Evolutionary conservation across 106 monocot species (phyloP), one percentile per base, ranked within the genome.

Genomic region (Dioscorea dumetorum): DNA sequence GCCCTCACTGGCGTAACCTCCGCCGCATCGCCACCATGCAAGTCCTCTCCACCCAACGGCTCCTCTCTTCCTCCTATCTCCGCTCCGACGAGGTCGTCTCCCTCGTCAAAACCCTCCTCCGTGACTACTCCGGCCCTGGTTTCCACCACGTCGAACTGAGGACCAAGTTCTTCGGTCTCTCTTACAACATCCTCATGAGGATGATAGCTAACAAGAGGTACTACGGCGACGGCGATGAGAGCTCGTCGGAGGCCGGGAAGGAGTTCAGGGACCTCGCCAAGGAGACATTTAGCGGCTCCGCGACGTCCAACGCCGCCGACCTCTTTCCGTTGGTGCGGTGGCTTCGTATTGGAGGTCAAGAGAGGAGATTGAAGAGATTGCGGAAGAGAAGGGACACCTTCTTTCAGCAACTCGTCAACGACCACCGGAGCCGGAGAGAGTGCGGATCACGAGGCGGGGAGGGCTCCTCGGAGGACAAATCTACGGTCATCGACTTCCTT

Each of bases 1-100:
- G 72, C 14, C 18, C 49, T n/a, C 49, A 72, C 62, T 72, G 72
- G 72, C 72, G 72, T 49, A 63, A 51, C 62, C 15, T 72, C 19
- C 72, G 72, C 12, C 72, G 72, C 24, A 62, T 72, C 61, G 23
- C 72, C 62, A 12, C 49, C 50, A 8, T 62, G 12, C 62, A 72
- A 24, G 8, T 61, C 50, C 20, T 72, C 24, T 63, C 72, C 1
- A 32, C 49, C 12, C 12, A 28, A 5, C 61, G 51, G 4, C 34
- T 72, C 49, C 3, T 50, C 14, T 8, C 49, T 24, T 28, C n/a
- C 62, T 22, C 62, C 24, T 28, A 2, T 5, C 5, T 41, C 13
- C 72, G 72, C 12, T 22, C 22, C 22, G 19, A 9, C 12, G 72
- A 72, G 72, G 72, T 51, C 3, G 22, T 50, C 15, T 24, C 22